Evolutionary conservation across 2,329 filamentous ascomycete genomes (phyloP).

Genomic region (Nothopassalora personata): DNA sequence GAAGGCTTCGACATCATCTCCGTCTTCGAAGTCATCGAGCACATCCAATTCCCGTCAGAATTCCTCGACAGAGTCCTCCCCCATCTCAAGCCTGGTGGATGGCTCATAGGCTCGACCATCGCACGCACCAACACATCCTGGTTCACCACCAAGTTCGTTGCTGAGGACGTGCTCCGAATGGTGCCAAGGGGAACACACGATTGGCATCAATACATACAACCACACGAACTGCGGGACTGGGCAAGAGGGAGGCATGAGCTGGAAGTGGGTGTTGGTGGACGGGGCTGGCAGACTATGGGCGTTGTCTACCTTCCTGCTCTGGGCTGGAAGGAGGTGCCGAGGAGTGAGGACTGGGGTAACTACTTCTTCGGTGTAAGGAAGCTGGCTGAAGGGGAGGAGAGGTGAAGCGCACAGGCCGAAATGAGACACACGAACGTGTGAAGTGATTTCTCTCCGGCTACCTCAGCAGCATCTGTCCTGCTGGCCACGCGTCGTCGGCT

Average conservation of each 20-base stretch:
- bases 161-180: conserved; percentile 79
- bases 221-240: conserved; percentile 61
- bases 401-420: not conserved
- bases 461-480: too few relatives aligned
- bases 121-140: conserved; percentile 83
- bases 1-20: conserved; percentile 71
- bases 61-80: conserved; percentile 68
- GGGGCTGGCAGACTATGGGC: conserved; percentile 68
- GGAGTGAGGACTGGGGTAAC: conserved; percentile 83
- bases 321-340: conserved; percentile 78
- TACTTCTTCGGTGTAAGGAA: conserved; percentile 88
- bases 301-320: conserved; percentile 85
- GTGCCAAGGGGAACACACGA: conserved; percentile 93
- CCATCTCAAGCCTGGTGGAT: conserved; percentile 84
- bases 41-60: conserved; percentile 68
- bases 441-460: not conserved
- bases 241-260: conserved; percentile 39
- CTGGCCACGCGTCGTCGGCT: too few relatives aligned
- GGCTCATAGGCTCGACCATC: conserved; percentile 89
- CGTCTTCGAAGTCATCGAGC: conserved; percentile 92
- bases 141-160: conserved; percentile 86
- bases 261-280: conserved; percentile 55
- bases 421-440: not conserved
- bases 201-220: conserved; percentile 94
- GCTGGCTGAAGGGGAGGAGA: conserved; percentile 21